Percentiles rank a stretch among this genome's conserved stretches.
Conservation (phyloP, 2,329 filamentous ascomycete species). For the Neurospora crassa region DNA sequence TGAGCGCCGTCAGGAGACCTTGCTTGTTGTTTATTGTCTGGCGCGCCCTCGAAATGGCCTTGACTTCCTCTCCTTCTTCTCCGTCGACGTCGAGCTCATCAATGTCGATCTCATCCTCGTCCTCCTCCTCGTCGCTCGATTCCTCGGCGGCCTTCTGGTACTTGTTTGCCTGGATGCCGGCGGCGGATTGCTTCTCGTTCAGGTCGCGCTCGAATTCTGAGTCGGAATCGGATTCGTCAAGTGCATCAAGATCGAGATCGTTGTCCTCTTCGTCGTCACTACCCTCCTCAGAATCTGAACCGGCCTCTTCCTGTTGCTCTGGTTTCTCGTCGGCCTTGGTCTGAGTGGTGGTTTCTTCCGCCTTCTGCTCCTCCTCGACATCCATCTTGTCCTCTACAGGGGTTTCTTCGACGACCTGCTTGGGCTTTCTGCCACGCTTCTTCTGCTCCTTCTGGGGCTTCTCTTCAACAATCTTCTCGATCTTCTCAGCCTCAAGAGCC, state of each 20-base stretch:
- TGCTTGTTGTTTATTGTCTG: conserved; percentile 96
- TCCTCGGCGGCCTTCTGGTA: conserved; percentile 39
- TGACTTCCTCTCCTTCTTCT: conserved; percentile 55
- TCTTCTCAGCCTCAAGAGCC: not conserved
- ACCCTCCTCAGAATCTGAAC: conserved; percentile 21
- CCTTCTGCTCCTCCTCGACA: conserved; percentile 17
- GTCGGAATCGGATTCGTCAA: conserved; percentile 51
- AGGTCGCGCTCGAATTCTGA: conserved; percentile 68
- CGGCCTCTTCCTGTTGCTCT: conserved; percentile 16
- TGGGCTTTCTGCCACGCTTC: conserved; percentile 12
- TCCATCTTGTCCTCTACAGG: conserved; percentile 11
- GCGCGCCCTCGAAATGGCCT: conserved; percentile 81
- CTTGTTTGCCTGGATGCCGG: conserved; percentile 20
- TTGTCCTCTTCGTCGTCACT: conserved; percentile 28
- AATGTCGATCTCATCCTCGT: conserved; percentile 74
- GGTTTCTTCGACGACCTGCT: conserved; percentile 15
- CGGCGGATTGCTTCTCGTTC: conserved; percentile 36
- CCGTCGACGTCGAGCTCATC: conserved; percentile 59
- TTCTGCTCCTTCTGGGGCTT: conserved; percentile 4
- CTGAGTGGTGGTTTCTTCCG: conserved; percentile 22
- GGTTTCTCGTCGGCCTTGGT: conserved; percentile 21
- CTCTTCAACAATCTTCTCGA: not conserved
- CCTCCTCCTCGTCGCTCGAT: conserved; percentile 68
- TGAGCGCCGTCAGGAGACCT: conserved; percentile 70
- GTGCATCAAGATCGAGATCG: conserved; percentile 39